phyloP scores from a whole-genome alignment of 2,329 filamentous ascomycete species.

The Colletotrichum gloeosporioides region DNA sequence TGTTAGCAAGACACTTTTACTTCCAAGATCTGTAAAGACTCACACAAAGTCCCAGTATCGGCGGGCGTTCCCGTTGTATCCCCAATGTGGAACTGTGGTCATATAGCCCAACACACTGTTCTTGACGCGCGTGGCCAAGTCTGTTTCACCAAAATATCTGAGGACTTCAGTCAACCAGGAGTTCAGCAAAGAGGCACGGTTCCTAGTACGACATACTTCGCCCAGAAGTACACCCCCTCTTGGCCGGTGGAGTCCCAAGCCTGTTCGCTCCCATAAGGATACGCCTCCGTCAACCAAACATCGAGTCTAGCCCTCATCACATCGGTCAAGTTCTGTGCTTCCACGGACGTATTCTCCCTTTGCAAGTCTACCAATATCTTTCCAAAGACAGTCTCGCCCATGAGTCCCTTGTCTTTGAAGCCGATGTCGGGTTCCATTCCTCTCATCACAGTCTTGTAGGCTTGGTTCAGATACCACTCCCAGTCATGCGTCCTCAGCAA shows the following conservation, averaged over 20 bases:
- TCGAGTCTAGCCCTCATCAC: conserved; percentile 54
- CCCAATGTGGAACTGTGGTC: conserved; percentile 64
- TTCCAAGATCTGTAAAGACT: neutral
- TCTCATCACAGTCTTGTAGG: conserved; percentile 54
- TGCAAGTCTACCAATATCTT: conserved; percentile 55
- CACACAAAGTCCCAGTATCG: conserved; percentile 60
- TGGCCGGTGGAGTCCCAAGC: conserved; percentile 67
- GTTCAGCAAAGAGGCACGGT: neutral
- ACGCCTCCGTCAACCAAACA: conserved; percentile 53
- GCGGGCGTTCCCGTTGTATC: conserved; percentile 65
- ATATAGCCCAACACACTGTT: conserved; percentile 60
- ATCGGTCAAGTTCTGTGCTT: conserved; percentile 45
- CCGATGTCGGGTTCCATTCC: conserved; percentile 42
- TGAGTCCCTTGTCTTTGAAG: conserved; percentile 54
- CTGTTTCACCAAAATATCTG: conserved; percentile 52
- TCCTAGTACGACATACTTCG: conserved; percentile 37
- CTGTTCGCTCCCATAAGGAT: conserved; percentile 65
- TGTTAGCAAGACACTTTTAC: accelerated
- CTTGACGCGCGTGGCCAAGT: conserved; percentile 52
- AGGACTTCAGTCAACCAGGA: neutral
- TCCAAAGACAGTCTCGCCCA: conserved; percentile 64
- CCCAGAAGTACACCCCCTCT: conserved; percentile 65
- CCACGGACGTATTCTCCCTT: conserved; percentile 44
- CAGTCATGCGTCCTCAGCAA: conserved; percentile 46
- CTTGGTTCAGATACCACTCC: conserved; percentile 60